Conservation (phyloP, 495 filamentous ascomycete species). For the Aspergillus kassunensis region DNA sequence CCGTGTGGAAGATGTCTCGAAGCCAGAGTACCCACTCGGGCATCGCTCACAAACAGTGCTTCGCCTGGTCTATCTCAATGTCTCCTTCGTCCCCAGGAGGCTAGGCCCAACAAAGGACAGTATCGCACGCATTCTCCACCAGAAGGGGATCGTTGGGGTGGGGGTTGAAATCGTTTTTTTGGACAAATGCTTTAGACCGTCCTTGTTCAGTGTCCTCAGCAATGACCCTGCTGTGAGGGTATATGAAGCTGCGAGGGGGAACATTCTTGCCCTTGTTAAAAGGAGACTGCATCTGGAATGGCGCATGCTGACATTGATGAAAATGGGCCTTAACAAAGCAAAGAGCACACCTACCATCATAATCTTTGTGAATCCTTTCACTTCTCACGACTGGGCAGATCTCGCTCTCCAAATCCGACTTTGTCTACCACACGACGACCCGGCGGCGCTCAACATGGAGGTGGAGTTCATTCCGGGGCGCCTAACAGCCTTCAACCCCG, state of each 20-base stretch:
- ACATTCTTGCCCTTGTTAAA: background rate
- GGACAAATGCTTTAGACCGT: constrained; percentile 1
- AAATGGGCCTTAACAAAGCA: background rate
- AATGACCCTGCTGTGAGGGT: background rate
- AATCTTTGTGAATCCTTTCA: background rate
- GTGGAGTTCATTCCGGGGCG: background rate
- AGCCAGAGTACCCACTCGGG: constrained; percentile 2
- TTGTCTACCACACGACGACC: background rate
- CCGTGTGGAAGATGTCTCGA: background rate
- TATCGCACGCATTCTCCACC: background rate
- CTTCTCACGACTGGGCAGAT: background rate
- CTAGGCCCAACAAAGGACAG: background rate
- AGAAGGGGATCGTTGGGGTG: background rate
- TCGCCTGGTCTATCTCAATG: background rate
- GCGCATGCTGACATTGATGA: background rate
- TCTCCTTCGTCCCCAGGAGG: background rate
- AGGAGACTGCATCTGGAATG: background rate
- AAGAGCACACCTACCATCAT: constrained; percentile 1
- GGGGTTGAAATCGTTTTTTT: background rate
- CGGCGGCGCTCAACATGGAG: background rate
- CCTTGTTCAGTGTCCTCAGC: background rate
- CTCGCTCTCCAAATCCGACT: background rate
- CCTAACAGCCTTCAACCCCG: background rate
- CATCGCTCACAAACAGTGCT: background rate
- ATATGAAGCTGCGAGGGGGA: background rate